Percentiles rank a stretch among this genome's conserved stretches.
These are phyloP conservation scores for Acanthamoeba castellanii DNA, from an alignment of 208 protist genomes.

Conservation along the genomic window DNA sequence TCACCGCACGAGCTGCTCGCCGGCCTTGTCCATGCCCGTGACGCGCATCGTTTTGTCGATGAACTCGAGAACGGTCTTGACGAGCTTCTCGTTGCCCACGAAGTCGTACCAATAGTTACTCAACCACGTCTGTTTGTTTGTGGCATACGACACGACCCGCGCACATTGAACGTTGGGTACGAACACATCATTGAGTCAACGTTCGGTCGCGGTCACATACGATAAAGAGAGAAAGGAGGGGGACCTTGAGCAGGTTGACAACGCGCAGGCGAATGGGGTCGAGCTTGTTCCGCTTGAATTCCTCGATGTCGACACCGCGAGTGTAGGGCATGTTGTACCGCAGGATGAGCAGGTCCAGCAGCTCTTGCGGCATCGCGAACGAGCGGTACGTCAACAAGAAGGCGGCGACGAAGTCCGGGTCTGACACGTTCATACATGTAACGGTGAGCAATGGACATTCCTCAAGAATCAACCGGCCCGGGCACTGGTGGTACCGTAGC, in stretches of 20 bases:
- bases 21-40: slow-evolving; percentile 66
- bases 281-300: slow-evolving; percentile 73
- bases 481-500: too few species aligned
- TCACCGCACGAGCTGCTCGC: slow-evolving; percentile 34
- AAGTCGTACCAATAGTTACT: slow-evolving; percentile 76
- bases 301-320: slow-evolving; percentile 36
- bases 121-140: slow-evolving; percentile 69
- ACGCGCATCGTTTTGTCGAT: slow-evolving; percentile 68
- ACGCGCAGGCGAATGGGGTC: slow-evolving; percentile 70
- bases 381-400: slow-evolving; percentile 79
- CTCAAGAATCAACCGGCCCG: too few species aligned
- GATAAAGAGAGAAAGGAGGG: neutral
- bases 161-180: neutral
- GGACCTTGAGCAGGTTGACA: slow-evolving; percentile 70
- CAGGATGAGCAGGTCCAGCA: slow-evolving; percentile 75
- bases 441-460: too few species aligned
- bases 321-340: slow-evolving; percentile 75
- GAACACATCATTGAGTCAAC: neutral
- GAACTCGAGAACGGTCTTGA: slow-evolving; percentile 68
- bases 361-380: slow-evolving; percentile 73
- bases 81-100: slow-evolving; percentile 39
- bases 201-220: neutral
- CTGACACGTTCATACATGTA: neutral
- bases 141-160: too few species aligned
- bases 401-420: slow-evolving; percentile 68